Base-by-base conservation (phyloP, 176 grass and related monocot species). In the Musa itinerans region DNA sequence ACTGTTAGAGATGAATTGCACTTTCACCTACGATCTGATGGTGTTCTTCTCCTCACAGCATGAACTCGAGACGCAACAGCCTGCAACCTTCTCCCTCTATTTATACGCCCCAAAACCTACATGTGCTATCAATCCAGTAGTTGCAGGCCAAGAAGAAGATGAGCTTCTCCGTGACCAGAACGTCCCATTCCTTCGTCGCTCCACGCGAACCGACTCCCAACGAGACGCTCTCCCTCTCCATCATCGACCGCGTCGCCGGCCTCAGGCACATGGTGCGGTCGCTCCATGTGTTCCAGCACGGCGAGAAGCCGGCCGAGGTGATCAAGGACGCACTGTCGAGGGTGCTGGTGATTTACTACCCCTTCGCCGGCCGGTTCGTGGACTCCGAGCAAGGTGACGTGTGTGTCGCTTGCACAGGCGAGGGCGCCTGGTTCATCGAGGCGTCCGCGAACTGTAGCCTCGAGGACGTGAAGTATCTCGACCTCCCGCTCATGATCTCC, bases 201-300 rank as follows among this genome's bases (percentile, higher is more conserved):
- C 81, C 81, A 11, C 19, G 19, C 50, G 50, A 27, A 12, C 58
- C 75, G 19, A 78, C 75, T 16, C 81, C 75, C 3, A 14, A 19
- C 1, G 82, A 54, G 24, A 53, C 25, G 75, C 82, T 78, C 25
- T 13, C 50, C n/a, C 82, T 78, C 51, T 83, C 76, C 68, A 58
- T 78, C 76, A 74, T 83, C 58, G 82, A 83, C 61, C 82, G 76
- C 50, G 82, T 83, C 11, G 68, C 63, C 21, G 82, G 82, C 12
- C 76, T 78, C 48, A n/a, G 82, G 50, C 82, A 83, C 76, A 69
- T 78, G 27, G 82, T 83, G 14, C 75, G 69, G n/a, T 83, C 76
- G 11, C 68, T 83, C 1, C 82, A 83, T 27, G 50, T 83, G 24
- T 83, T 83, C 82, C 1, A 52, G 19, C 12, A 25, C 15, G 69